Evolutionary conservation across 148 eudicot genomes (phyloP).

Genomic region (Rhododendron kiyosumense): DNA sequence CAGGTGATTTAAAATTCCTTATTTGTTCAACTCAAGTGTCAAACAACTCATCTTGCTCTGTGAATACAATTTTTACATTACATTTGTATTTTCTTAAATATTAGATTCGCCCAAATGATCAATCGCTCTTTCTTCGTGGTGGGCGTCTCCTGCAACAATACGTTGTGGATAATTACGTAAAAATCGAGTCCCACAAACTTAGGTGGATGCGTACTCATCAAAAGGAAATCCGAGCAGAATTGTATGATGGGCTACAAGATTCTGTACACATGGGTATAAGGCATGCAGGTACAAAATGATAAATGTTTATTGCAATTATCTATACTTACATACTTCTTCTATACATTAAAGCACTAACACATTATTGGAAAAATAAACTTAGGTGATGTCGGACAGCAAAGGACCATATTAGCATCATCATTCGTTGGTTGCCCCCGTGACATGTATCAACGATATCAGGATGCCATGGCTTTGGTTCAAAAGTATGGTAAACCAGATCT

Average conservation of each 20-base stretch:
- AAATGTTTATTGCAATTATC: not conserved
- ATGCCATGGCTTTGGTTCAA: no score
- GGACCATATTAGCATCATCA: no score
- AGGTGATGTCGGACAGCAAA: no score
- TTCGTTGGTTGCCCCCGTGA: no score
- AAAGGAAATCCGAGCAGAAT: not conserved
- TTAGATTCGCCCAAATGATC: not conserved
- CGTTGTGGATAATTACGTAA: constrained; percentile 5
- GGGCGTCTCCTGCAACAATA: not conserved
- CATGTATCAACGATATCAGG: no score
- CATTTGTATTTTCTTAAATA: not conserved
- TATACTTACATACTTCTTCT: not conserved
- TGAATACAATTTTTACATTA: no score
- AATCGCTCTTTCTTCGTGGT: not conserved
- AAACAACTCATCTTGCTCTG: not conserved
- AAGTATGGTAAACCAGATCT: no score
- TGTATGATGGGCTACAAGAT: not conserved
- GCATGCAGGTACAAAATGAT: not conserved
- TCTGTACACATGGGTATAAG: not conserved
- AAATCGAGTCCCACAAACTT: not conserved
- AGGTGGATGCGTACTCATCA: not conserved
- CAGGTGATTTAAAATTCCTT: not conserved
- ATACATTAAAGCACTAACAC: no score
- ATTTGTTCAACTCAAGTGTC: not conserved
- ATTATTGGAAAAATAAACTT: no score